These are phyloP conservation scores for Fagus crenata DNA, from an alignment of 306 rosid genomes.

Conservation along the genomic window DNA sequence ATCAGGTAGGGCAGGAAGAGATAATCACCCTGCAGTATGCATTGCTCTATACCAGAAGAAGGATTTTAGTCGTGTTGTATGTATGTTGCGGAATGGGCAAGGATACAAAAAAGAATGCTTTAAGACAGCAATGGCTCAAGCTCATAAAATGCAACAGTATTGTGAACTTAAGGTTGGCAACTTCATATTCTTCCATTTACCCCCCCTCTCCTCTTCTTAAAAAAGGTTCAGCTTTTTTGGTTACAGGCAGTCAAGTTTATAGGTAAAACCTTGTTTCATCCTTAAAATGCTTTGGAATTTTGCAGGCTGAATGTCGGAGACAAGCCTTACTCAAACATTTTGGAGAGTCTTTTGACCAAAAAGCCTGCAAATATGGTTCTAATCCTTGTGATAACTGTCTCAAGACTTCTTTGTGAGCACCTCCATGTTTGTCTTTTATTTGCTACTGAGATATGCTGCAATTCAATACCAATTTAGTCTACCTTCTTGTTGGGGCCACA, in stretches of 20 bases:
- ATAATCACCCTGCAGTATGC: constrained; percentile 75
- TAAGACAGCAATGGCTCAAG: constrained; percentile 82
- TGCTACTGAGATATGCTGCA: background rate
- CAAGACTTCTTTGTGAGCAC: constrained; percentile 48
- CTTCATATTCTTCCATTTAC: constrained; percentile 17
- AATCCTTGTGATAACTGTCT: constrained; percentile 91
- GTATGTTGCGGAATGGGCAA: constrained; percentile 87
- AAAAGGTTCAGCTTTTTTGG: background rate
- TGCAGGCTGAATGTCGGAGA: constrained; percentile 79
- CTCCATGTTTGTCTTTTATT: constrained; percentile 11
- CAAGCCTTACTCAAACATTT: constrained; percentile 79
- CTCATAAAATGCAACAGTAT: constrained; percentile 84
- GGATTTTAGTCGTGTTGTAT: constrained; percentile 91
- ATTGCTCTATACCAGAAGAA: constrained; percentile 85
- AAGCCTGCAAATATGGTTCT: constrained; percentile 70
- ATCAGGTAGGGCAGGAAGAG: constrained; percentile 99
- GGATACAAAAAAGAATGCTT: constrained; percentile 60
- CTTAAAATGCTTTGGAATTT: constrained; percentile 26
- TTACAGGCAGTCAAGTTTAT: constrained; percentile 10
- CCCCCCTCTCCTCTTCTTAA: background rate
- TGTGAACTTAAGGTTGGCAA: constrained; percentile 80
- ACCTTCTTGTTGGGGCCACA: background rate
- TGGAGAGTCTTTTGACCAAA: constrained; percentile 74
- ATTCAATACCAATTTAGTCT: background rate
- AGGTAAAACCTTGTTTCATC: background rate